These are phyloP conservation scores for Mollisiaceae sp. DNA, from an alignment of 2,329 filamentous ascomycete genomes.

Conservation along the genomic window DNA sequence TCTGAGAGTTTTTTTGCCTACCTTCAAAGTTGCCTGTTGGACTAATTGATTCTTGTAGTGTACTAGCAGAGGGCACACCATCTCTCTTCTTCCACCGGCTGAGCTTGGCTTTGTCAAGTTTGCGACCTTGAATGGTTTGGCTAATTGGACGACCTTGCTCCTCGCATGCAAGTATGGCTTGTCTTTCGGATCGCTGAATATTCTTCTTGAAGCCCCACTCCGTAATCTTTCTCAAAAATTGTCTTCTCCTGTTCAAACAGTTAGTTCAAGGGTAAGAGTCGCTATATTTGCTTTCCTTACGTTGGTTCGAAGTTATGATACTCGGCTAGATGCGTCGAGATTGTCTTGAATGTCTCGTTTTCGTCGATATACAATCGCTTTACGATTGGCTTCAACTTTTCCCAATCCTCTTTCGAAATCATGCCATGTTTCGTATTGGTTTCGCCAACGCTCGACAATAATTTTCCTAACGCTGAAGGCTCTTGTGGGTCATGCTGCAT, in stretches of 20 bases:
- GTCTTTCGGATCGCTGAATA: background rate
- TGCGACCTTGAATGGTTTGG: constrained; percentile 2
- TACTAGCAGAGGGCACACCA: background rate
- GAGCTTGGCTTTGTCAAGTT: background rate
- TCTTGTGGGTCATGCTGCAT: too few relatives aligned
- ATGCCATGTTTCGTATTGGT: background rate
- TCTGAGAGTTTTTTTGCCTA: background rate
- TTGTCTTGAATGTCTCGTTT: constrained; percentile 9
- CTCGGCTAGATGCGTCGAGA: background rate
- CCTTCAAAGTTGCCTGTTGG: background rate
- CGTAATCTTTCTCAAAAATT: constrained; percentile 9
- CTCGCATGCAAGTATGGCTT: background rate
- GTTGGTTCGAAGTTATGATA: constrained; percentile 11
- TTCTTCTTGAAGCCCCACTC: constrained; percentile 15
- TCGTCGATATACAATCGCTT: constrained; percentile 12
- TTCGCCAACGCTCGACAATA: too few relatives aligned
- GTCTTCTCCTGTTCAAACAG: background rate
- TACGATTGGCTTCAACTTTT: constrained; percentile 1
- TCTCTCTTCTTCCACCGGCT: constrained; percentile 1
- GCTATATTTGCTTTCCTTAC: background rate
- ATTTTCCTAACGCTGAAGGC: too few relatives aligned
- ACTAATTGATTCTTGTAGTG: background rate
- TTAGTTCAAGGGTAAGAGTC: background rate
- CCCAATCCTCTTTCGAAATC: constrained; percentile 10
- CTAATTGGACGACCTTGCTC: background rate